Evolutionary conservation across 768 basidiomycete genomes (phyloP), one percentile per base, ranked within the genome.

Genomic region (Boletus tylopilopsis): DNA sequence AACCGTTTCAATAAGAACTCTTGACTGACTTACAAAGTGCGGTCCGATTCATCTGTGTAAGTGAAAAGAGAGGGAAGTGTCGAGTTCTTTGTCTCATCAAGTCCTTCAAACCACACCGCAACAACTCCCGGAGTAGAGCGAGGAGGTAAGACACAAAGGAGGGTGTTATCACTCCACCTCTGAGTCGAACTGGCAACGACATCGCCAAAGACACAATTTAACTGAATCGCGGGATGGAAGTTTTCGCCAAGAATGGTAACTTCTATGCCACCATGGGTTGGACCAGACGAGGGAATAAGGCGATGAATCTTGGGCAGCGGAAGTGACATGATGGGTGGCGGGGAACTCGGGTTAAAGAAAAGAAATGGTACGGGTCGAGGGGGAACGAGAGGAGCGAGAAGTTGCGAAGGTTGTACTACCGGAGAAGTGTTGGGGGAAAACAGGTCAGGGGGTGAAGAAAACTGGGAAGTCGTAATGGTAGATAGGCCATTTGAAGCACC

Each of bases 221-320:
- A 71, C 55, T 82, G 80, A 45, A 86, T 66, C 36, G 80, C 76
- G 0, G 85, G 77, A 61, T 88, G 83, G 70, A 99, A 97, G 66
- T 94, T 90, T 45, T 87, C 82, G 9, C 96, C 96, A 7, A 96
- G 79, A 16, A 99, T 73, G 2, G 95, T 98, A 29, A 99, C 87
- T 69, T 96, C 93, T 56, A 91, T 93, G 2, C 95, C 95, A 27
- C 94, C 94, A 51, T 86, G 82, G 19, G 90, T 93, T 10, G 93
- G 92, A 12, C 94, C 91, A 51, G 79, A 76, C 46, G 83, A 80
- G 2, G 91, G 91, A 55, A 94, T 91, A 34, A 94, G 79, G 6
- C 90, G 82, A 60, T 91, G 89, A 49, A 94, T 93, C 39, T 77
- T 85, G 12, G 90, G 89, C 33, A 78, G 69, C 45, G 79, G 80